Conservation (phyloP, 192 early-diverging fungal genomes). For the Backusella psychrophila region DNA sequence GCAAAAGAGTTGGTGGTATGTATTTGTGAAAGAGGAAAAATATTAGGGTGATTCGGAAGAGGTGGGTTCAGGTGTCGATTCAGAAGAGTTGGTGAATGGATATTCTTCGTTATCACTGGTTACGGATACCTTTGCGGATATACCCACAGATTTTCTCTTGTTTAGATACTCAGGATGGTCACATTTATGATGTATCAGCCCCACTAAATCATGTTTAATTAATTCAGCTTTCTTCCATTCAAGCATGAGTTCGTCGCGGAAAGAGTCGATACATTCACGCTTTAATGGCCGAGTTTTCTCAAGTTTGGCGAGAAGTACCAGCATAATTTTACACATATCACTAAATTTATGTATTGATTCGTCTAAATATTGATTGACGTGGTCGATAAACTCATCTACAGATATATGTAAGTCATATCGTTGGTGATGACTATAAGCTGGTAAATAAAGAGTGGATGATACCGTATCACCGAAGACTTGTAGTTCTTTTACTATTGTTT, state of each 20-base stretch:
- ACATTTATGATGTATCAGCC: neutral
- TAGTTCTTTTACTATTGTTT: conserved; percentile 25
- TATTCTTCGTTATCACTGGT: neutral
- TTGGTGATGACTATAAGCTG: neutral
- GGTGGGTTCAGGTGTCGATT: neutral
- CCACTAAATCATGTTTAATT: conserved; percentile 1
- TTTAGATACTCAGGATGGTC: neutral
- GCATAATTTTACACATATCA: conserved; percentile 17
- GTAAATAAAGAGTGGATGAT: conserved; percentile 2
- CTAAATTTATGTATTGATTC: conserved; percentile 19
- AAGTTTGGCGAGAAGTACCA: conserved; percentile 18
- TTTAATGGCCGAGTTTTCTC: conserved; percentile 1
- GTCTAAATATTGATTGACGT: conserved; percentile 14
- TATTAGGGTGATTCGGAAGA: neutral
- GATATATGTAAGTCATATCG: neutral
- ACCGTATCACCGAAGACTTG: conserved; percentile 15
- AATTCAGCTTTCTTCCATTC: conserved; percentile 17
- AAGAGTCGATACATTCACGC: conserved; percentile 17
- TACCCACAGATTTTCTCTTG: neutral
- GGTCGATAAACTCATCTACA: conserved; percentile 10
- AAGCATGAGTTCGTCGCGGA: conserved; percentile 14
- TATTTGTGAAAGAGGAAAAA: neutral
- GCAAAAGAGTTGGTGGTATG: neutral
- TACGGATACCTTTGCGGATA: neutral
- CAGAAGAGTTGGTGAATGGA: neutral